These are phyloP conservation scores for Botrytis paeoniae DNA, from an alignment of 2,329 filamentous ascomycete species.

Conservation along the genomic window DNA sequence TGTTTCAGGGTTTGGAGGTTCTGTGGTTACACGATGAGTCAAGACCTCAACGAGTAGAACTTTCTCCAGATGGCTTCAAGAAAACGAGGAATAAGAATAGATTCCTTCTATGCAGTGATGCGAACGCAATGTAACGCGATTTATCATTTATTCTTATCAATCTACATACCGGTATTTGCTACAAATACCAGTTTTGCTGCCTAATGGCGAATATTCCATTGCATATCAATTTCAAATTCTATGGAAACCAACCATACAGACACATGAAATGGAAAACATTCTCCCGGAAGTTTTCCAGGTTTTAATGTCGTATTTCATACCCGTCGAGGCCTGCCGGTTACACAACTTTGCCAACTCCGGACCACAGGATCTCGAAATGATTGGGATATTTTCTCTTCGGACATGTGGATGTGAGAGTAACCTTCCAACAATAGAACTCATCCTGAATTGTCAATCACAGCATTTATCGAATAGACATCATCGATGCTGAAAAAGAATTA, in stretches of 20 bases:
- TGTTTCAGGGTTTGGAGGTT: background rate
- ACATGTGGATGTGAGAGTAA: conserved; percentile 1
- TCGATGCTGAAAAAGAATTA: background rate
- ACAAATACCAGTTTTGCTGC: background rate
- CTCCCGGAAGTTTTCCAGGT: background rate
- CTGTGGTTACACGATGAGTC: background rate
- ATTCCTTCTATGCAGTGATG: background rate
- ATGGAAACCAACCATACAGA: background rate
- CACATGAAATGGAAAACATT: background rate
- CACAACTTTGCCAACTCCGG: background rate
- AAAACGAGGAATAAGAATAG: background rate
- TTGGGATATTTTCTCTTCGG: background rate
- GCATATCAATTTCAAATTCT: background rate
- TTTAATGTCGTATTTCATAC: background rate
- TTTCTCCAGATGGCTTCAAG: background rate
- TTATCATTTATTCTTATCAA: background rate
- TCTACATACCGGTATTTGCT: background rate
- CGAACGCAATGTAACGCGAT: background rate
- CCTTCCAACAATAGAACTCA: background rate
- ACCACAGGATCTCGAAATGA: background rate
- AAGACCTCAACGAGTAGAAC: background rate
- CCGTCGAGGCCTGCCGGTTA: background rate
- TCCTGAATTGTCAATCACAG: background rate
- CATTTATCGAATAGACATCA: background rate
- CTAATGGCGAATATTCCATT: background rate